A percentile compares a stretch with the other conserved stretches of the same genome.
Evolutionary conservation across 441 rosid genomes (phyloP).

Genomic region (Gossypium schwendimanii): DNA sequence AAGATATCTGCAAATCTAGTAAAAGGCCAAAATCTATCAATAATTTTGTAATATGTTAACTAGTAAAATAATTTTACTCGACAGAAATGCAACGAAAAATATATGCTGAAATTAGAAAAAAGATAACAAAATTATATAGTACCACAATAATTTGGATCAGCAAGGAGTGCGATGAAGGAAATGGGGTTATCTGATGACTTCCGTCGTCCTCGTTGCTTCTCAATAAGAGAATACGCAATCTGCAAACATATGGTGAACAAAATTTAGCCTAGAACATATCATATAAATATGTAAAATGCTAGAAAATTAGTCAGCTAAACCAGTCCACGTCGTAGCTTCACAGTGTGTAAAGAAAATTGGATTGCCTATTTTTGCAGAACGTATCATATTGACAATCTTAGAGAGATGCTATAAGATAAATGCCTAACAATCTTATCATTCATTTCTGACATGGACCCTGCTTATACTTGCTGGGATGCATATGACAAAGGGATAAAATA

Average conservation of each 20-base stretch:
- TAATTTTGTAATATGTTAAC: no score
- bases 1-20: no score
- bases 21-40: no score
- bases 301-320: not conserved
- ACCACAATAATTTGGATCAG: slow-evolving; percentile 87
- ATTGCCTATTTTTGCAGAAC: not conserved
- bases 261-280: not conserved
- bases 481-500: not conserved
- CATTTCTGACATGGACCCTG: not conserved
- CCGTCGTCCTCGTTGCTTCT: slow-evolving; percentile 70
- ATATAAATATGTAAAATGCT: not conserved
- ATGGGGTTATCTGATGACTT: slow-evolving; percentile 60
- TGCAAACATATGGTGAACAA: slow-evolving; percentile 14
- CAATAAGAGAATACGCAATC: slow-evolving; percentile 82
- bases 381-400: not conserved
- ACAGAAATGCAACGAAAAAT: not conserved
- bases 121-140: not conserved
- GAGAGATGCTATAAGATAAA: not conserved
- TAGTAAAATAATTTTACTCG: no score
- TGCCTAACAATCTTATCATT: not conserved
- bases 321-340: not conserved
- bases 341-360: not conserved
- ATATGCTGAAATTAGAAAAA: not conserved
- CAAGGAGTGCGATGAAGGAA: slow-evolving; percentile 87
- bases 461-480: not conserved